Evolutionary conservation across 176 grass and related monocot species (phyloP).

Genomic region (Cocos nucifera): DNA sequence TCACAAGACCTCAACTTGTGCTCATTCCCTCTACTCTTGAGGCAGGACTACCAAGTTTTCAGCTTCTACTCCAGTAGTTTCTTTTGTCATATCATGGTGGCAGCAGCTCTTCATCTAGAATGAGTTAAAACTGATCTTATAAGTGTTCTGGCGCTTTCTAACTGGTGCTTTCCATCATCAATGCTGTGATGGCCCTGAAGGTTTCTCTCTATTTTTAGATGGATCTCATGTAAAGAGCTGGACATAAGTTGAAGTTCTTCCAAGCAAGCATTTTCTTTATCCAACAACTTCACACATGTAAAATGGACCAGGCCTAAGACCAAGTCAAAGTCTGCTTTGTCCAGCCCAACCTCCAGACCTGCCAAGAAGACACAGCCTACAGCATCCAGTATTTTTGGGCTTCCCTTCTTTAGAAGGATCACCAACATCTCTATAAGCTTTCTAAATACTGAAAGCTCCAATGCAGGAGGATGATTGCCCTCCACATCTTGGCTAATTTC

Average conservation of each 20-base stretch:
- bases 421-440: conserved; percentile 58
- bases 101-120: conserved; percentile 8
- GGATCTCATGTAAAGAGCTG: conserved; percentile 35
- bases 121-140: conserved; percentile 47
- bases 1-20: too few species aligned
- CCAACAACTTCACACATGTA: conserved; percentile 53
- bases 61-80: too few species aligned
- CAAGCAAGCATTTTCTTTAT: conserved; percentile 3
- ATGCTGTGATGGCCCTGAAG: conserved; percentile 24
- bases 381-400: conserved; percentile 51
- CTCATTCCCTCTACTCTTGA: too few species aligned
- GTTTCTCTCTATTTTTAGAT: conserved; percentile 32
- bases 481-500: conserved; percentile 29
- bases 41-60: too few species aligned
- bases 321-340: conserved; percentile 28
- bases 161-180: conserved; percentile 28
- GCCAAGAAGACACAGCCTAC: conserved; percentile 40
- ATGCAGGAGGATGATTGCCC: conserved; percentile 12
- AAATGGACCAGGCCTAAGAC: conserved; percentile 57
- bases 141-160: conserved; percentile 45
- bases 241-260: conserved; percentile 38
- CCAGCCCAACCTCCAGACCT: conserved; percentile 22
- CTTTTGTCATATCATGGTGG: too few species aligned
- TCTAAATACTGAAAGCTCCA: conserved; percentile 15
- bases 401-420: conserved; percentile 67